phyloP scores from a whole-genome alignment of 345 rosid species.

The Mercurialis annua region DNA sequence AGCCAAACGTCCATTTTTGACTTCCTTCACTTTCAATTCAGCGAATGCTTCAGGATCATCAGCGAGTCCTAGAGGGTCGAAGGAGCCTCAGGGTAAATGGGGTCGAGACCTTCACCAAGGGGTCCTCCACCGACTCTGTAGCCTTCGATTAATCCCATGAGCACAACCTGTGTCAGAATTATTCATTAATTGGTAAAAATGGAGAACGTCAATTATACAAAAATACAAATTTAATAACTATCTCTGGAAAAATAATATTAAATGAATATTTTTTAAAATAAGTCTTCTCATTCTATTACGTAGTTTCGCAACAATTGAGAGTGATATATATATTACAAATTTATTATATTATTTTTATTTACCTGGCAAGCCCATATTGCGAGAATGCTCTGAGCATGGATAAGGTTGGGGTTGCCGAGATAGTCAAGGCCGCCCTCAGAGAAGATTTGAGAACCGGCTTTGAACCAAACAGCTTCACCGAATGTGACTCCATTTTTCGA shows the following conservation, averaged over 20 bases:
- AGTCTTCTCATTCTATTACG: too few relatives aligned
- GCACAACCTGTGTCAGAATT: too few relatives aligned
- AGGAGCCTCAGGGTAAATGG: slow-evolving; percentile 92
- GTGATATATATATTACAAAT: too few relatives aligned
- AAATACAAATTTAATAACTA: too few relatives aligned
- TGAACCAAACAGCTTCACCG: slow-evolving; percentile 97
- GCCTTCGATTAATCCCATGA: slow-evolving; percentile 92
- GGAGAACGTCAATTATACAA: too few relatives aligned
- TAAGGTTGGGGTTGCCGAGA: slow-evolving; percentile 92
- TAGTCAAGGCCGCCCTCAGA: slow-evolving; percentile 95
- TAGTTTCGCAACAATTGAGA: too few relatives aligned
- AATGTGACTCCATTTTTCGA: slow-evolving; percentile 79
- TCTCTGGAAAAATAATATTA: too few relatives aligned
- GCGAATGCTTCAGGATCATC: slow-evolving; percentile 96
- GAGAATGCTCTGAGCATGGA: slow-evolving; percentile 94
- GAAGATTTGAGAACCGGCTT: slow-evolving; percentile 91
- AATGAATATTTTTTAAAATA: too few relatives aligned
- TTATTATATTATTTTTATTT: too few relatives aligned
- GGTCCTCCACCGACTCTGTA: slow-evolving; percentile 98
- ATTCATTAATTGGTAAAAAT: too few relatives aligned
- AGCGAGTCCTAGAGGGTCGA: slow-evolving; percentile 85
- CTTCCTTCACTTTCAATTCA: slow-evolving; percentile 91
- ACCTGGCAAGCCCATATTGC: slow-evolving; percentile 92
- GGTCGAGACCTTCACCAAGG: slow-evolving; percentile 92
- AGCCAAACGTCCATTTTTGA: slow-evolving; percentile 91